Base-by-base conservation (phyloP, 116 monocot genomes). In the Trichopus zeylanicus region DNA sequence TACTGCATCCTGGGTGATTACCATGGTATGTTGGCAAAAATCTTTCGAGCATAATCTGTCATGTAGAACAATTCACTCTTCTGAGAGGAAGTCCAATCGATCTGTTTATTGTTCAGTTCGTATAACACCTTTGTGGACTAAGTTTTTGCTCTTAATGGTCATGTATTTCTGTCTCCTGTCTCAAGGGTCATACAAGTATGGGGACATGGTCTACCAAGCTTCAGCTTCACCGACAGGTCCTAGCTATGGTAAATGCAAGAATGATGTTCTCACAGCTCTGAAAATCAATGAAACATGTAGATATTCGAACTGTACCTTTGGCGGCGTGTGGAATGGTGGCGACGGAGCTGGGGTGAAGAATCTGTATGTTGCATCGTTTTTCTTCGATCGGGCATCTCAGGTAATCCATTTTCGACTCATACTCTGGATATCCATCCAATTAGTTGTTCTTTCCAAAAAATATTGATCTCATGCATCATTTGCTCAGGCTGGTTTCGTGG, bases 291-390 rank as follows among this genome's bases (percentile, higher is more conserved):
- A 86, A 26, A 46, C 46, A 70, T 95, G 95, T 65, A 81, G 78
- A 0, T 81, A 90, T 65, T 72, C 87, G 84, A 86, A 95, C 55
- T 95, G 95, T 57, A 86, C 90, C 22, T 95, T 95, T 68, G 95
- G 87, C 60, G 95, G 95, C 33, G 70, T 87, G 12, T 95, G 95
- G 95, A 95, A 95, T 70, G 95, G 95, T 54, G 95, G 95, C 31
- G 95, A 90, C 54, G 90, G 95, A 30, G 86, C 81, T 62, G 95
- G 95, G 29, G 83, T 89, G 72, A 81, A 77, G 56, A 86, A 81
- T 60, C 61, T 89, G 4, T 89, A 86, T 76, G 86, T 95, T 48
- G 95, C 95, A 18, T 95, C 95, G 51, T 95, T 95, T 78, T 95
- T 95, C 81, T 95, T 84, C 31, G 95, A 95, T 54, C 76, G 90